Evolutionary conservation across 371 early-diverging fungal species (phyloP).

Genomic region (Actinomucor elegans): DNA sequence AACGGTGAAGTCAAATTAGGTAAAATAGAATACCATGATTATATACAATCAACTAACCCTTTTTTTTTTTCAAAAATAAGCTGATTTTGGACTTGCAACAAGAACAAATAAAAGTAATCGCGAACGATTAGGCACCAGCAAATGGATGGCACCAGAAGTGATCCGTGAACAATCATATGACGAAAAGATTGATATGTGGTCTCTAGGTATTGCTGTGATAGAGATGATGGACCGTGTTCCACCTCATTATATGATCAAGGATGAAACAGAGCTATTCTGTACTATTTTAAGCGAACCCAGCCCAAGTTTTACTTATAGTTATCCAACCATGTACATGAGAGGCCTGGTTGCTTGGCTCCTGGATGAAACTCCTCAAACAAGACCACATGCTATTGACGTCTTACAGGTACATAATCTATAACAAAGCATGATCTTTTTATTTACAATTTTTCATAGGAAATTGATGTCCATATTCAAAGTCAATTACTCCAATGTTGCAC

Average conservation of each 20-base stretch:
- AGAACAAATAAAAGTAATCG: conserved; percentile 52
- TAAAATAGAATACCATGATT: conserved; percentile 1
- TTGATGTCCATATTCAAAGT: conserved; percentile 25
- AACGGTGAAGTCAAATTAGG: conserved; percentile 96
- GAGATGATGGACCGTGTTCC: conserved; percentile 71
- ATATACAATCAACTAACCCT: not conserved
- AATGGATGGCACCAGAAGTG: conserved; percentile 97
- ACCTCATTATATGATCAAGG: conserved; percentile 50
- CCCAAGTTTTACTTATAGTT: conserved; percentile 52
- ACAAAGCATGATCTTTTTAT: not conserved
- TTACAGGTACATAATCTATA: conserved; percentile 22
- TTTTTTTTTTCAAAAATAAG: conserved; percentile 5
- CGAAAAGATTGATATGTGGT: conserved; percentile 94
- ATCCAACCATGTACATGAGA: conserved; percentile 54
- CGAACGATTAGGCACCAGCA: conserved; percentile 94
- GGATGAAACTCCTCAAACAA: conserved; percentile 40
- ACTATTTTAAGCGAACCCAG: conserved; percentile 43
- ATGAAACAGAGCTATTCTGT: conserved; percentile 47
- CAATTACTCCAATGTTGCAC: conserved; percentile 16
- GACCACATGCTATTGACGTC: conserved; percentile 45
- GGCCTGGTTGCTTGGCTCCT: conserved; percentile 53
- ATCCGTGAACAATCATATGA: conserved; percentile 87
- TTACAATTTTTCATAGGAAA: conserved; percentile 16
- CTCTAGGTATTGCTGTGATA: conserved; percentile 88
- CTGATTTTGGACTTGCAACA: conserved; percentile 50